Evolutionary conservation across 306 rosid genomes (phyloP).

Genomic region (Trichosanthes cucumerina): DNA sequence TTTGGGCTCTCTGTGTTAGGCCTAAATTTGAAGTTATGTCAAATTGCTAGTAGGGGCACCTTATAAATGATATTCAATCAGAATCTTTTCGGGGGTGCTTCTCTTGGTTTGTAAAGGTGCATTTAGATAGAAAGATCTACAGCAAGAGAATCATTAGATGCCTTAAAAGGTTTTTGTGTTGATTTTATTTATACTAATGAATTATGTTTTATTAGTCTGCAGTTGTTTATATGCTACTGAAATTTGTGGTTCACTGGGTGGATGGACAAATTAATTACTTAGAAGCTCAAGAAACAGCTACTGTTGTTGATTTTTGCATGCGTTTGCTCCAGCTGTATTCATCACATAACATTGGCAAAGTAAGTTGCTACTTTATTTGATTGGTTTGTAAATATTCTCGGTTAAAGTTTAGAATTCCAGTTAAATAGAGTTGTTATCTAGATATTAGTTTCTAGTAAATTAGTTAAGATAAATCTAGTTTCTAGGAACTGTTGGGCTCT

Average conservation of each 20-base stretch:
- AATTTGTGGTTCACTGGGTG: constrained; percentile 91
- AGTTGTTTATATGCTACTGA: constrained; percentile 87
- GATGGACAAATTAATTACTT: constrained; percentile 84
- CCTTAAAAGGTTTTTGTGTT: background rate
- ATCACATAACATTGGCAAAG: constrained; percentile 93
- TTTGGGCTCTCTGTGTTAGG: background rate
- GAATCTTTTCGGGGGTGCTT: background rate
- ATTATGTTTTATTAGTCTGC: constrained; percentile 52
- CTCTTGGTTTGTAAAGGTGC: background rate
- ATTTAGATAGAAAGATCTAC: background rate
- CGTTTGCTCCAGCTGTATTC: constrained; percentile 86
- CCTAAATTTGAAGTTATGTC: background rate
- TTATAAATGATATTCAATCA: background rate
- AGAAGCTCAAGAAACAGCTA: constrained; percentile 72
- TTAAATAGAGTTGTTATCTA: background rate
- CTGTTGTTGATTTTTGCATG: constrained; percentile 73
- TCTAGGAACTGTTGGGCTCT: background rate
- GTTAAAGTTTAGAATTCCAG: background rate
- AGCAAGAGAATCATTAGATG: background rate
- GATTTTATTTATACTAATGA: background rate
- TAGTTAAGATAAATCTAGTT: background rate
- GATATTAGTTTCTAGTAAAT: background rate
- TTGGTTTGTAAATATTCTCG: background rate
- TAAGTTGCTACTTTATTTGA: constrained; percentile 18
- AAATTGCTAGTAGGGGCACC: background rate